These are phyloP conservation scores for Cenchrus purpureus DNA, from an alignment of 176 grass and related monocot species.

Conservation along the genomic window DNA sequence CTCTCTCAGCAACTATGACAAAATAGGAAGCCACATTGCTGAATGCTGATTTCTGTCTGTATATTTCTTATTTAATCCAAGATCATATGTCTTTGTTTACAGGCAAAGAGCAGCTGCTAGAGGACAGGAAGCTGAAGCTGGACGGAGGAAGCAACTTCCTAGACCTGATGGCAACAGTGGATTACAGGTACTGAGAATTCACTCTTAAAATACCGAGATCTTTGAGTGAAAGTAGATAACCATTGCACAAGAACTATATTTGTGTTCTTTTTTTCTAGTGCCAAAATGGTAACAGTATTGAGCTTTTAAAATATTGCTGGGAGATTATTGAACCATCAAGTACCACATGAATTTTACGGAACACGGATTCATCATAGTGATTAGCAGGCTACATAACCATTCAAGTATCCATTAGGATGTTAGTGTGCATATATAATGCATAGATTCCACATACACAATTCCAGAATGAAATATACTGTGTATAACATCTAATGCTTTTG, in stretches of 20 bases:
- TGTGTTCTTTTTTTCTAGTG: slow-evolving; percentile 8
- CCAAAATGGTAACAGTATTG: neutral
- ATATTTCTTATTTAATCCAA: slow-evolving; percentile 27
- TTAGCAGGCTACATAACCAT: slow-evolving; percentile 15
- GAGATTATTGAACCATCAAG: slow-evolving; percentile 3
- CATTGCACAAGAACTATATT: slow-evolving; percentile 9
- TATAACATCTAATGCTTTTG: neutral
- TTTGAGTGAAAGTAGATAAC: slow-evolving; percentile 20
- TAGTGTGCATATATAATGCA: neutral
- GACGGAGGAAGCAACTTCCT: slow-evolving; percentile 76
- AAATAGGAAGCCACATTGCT: slow-evolving; percentile 8
- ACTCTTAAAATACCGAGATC: slow-evolving; percentile 26
- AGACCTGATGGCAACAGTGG: slow-evolving; percentile 65
- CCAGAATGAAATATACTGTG: slow-evolving; percentile 1
- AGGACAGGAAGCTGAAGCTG: slow-evolving; percentile 68
- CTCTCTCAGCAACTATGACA: neutral
- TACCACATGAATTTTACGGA: slow-evolving; percentile 23
- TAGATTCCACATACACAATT: neutral
- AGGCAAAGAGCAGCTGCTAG: slow-evolving; percentile 93
- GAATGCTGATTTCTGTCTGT: neutral
- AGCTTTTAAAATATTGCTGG: slow-evolving; percentile 20
- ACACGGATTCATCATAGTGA: neutral
- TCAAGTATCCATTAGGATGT: slow-evolving; percentile 2
- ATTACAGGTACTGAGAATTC: slow-evolving; percentile 64
- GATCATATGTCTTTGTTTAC: neutral